Base-by-base conservation (phyloP, 192 early-diverging fungal genomes). In the Spinellus fusiger region DNA sequence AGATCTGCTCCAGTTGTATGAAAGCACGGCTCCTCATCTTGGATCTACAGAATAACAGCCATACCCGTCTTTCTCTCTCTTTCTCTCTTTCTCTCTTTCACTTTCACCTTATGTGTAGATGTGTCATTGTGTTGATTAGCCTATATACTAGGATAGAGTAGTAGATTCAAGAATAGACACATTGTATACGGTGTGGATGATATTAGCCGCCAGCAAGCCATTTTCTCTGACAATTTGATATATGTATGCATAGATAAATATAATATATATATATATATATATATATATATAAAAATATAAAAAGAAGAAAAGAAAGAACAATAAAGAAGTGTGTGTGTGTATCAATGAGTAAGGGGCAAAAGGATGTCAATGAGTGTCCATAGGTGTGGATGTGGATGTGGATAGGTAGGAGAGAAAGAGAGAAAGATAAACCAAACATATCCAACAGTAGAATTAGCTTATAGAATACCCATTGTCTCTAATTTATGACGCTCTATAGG, bases 1-100 rank as follows among this genome's bases (percentile, higher is more conserved):
- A 25, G 62, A 64, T 27, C 32, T 64, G 25, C 20, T 64, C 12
- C 53, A 54, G 32, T 55, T 64, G 34, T 64, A 64, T 49, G 62
- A 64, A 18, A 4, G 23, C 15, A 28, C 52, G n/a, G n/a, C 1
- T 54, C 29, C 1, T 44, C 40, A n/a, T 44, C 40, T 18, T 44
- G 15, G 40, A 12, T 44, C 40, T 44, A n/a, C 10, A n/a, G n/a
- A n/a, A n/a, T n/a, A n/a, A n/a, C 40, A 44, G 40, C 40, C 15
- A 18, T 44, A 12, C 40, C 13, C 40, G 18, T 44, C 13, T n/a
- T 3, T n/a, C 10, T 44, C 40, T 10, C 35, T 37, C 35, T 37
- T 13, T 37, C 6, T 13, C 35, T 37, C 35, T 37, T 13, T 37
- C 35, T 37, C 35, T 37, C 35, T 37, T 13, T 37, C 35, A 6